These are phyloP conservation scores for Blastobotrys chiropterorum DNA, from an alignment of 805 yeast species.

Conservation along the genomic window DNA sequence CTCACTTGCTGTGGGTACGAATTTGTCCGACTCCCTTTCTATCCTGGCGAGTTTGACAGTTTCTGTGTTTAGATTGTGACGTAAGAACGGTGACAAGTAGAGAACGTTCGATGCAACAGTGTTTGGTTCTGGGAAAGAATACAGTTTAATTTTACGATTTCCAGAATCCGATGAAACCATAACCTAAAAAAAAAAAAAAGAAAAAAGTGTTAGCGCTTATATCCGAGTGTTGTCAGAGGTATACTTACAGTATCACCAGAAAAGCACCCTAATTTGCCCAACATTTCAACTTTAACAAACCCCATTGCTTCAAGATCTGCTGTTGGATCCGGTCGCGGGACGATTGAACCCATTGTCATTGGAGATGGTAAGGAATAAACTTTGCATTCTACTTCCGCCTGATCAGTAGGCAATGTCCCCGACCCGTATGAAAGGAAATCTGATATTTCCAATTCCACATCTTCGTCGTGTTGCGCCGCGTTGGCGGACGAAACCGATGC, in stretches of 20 bases:
- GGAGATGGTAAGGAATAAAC: slow-evolving; percentile 4
- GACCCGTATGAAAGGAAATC: slow-evolving; percentile 16
- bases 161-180: slow-evolving; percentile 2
- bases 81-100: slow-evolving; percentile 58
- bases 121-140: slow-evolving; percentile 63
- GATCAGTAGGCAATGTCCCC: neutral
- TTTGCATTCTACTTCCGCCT: neutral
- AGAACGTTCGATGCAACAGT: slow-evolving; percentile 35
- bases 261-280: slow-evolving; percentile 54
- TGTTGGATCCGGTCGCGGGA: slow-evolving; percentile 19
- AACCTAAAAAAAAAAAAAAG: slow-evolving; percentile 9
- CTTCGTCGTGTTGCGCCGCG: slow-evolving; percentile 8
- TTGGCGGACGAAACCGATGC: neutral
- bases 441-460: slow-evolving; percentile 23
- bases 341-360: slow-evolving; percentile 7
- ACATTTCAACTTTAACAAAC: slow-evolving; percentile 42
- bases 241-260: slow-evolving; percentile 60
- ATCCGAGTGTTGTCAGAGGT: no score
- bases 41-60: slow-evolving; percentile 4
- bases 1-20: slow-evolving; percentile 48
- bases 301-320: slow-evolving; percentile 46
- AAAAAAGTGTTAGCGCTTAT: neutral
- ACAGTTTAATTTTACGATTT: slow-evolving; percentile 38
- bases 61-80: slow-evolving; percentile 38
- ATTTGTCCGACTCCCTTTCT: neutral